Conservation (phyloP, 176 grass and related monocot genomes). For the Oryza meridionalis region DNA sequence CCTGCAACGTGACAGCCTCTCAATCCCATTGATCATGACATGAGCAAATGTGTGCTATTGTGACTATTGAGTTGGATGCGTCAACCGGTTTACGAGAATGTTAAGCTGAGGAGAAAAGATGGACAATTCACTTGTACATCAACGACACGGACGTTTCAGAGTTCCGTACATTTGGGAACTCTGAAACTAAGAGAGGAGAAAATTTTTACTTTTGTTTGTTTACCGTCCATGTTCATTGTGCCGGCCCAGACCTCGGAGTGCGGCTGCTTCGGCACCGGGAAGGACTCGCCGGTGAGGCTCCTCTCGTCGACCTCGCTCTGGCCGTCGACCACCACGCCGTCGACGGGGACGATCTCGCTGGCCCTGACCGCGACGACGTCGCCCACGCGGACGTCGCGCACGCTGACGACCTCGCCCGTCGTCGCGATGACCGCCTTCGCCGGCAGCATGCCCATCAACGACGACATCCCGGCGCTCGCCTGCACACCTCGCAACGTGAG, state of each 20-base stretch:
- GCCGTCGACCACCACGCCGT: constrained; percentile 68
- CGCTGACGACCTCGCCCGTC: constrained; percentile 45
- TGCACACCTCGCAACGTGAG: constrained; percentile 11
- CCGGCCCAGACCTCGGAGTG: constrained; percentile 70
- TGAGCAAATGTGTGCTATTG: background rate
- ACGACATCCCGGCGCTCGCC: constrained; percentile 62
- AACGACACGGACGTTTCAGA: too few species aligned
- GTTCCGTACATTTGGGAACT: too few species aligned
- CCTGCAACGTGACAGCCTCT: constrained; percentile 21
- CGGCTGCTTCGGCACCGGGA: constrained; percentile 58
- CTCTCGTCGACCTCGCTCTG: constrained; percentile 70
- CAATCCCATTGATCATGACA: background rate
- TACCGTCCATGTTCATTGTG: constrained; percentile 77
- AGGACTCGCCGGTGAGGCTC: constrained; percentile 86
- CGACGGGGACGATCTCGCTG: constrained; percentile 67
- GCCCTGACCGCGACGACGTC: constrained; percentile 58
- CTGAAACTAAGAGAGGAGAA: background rate
- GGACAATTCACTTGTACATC: too few species aligned
- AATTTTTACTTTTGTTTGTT: background rate
- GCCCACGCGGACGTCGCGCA: constrained; percentile 39
- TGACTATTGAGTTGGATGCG: background rate
- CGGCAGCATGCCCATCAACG: constrained; percentile 61
- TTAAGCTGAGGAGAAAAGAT: too few species aligned
- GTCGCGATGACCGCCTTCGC: constrained; percentile 52
- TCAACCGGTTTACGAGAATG: too few species aligned